A percentile compares a stretch with the other conserved stretches of the same genome.
phyloP scores from a whole-genome alignment of 2,329 filamentous ascomycete genomes.

The Calonectria ilicicola region DNA sequence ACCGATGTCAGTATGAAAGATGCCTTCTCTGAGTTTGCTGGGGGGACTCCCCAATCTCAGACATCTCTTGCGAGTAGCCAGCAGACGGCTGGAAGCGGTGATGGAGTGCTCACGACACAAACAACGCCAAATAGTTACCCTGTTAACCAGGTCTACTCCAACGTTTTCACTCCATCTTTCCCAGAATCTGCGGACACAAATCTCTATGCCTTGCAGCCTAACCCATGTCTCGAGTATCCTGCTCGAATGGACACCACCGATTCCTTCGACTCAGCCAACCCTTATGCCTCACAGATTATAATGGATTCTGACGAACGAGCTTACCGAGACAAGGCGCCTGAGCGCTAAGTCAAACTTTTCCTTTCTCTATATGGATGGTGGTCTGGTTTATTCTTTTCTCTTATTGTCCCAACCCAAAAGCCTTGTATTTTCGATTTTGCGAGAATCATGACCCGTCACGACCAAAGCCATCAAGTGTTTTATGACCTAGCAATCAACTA shows the following conservation, averaged over 20 bases:
- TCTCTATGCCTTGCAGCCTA: neutral
- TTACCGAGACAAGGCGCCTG: neutral
- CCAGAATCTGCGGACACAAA: neutral
- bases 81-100: neutral
- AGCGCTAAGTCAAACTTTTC: neutral
- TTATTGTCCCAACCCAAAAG: neutral
- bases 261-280: neutral
- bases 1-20: neutral
- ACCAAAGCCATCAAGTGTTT: neutral
- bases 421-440: constrained; percentile 1
- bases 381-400: neutral
- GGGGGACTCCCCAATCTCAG: neutral
- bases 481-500: neutral
- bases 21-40: neutral
- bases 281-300: neutral
- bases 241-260: neutral
- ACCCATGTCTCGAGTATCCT: neutral
- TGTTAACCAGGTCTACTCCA: neutral
- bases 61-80: neutral
- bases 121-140: neutral
- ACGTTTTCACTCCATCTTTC: neutral
- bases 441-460: constrained; percentile 6
- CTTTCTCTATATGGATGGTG: neutral
- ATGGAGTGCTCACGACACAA: neutral
- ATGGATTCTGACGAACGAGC: neutral